phyloP scores from a whole-genome alignment of 2,329 filamentous ascomycete species.

The Penicillium sp. region DNA sequence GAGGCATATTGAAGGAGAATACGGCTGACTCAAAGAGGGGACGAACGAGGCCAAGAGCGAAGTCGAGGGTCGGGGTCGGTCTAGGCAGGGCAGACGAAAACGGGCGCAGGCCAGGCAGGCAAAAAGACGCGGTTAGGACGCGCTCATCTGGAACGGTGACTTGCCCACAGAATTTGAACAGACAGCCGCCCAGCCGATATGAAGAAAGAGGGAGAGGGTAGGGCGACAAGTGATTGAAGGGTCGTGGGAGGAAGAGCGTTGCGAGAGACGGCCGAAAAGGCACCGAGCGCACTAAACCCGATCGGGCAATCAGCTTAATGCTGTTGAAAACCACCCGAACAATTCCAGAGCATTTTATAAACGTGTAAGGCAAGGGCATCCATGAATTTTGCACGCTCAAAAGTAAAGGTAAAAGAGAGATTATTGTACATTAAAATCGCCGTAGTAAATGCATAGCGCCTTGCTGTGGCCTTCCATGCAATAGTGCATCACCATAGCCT shows the following conservation, averaged over 20 bases:
- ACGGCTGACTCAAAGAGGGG: not conserved
- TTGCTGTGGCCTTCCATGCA: conserved; percentile 90
- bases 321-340: not conserved
- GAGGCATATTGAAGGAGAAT: conserved; percentile 32
- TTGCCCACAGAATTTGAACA: not conserved
- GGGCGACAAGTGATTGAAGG: conserved; percentile 1
- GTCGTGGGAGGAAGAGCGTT: conserved; percentile 2
- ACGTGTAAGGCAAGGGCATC: too few species aligned
- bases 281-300: conserved; percentile 24
- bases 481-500: conserved; percentile 80
- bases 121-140: conserved; percentile 3
- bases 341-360: not conserved
- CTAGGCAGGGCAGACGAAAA: not conserved
- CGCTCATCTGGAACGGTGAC: conserved; percentile 7
- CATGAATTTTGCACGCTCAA: not conserved
- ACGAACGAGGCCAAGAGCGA: conserved; percentile 1
- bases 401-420: not conserved
- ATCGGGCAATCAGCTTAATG: conserved; percentile 27
- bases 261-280: conserved; percentile 2
- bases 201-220: conserved; percentile 1
- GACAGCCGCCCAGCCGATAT: not conserved
- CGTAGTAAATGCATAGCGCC: conserved; percentile 61
- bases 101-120: conserved; percentile 4
- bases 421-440: conserved; percentile 47
- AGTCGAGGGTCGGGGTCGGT: not conserved